Base-by-base conservation (phyloP, 2,329 filamentous ascomycete species). In the Pestalotiopsis sp. region DNA sequence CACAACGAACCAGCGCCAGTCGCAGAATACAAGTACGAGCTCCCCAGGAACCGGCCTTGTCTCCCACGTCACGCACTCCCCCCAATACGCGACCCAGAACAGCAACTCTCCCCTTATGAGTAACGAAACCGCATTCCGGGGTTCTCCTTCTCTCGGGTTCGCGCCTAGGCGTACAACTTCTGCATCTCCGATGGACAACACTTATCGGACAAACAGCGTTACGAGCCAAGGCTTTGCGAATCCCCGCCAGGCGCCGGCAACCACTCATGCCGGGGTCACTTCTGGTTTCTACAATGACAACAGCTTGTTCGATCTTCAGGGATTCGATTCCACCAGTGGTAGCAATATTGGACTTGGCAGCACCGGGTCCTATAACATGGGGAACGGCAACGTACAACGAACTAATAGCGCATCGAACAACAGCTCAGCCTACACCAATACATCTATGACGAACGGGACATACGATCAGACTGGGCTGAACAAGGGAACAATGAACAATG, bases 51-150 rank as follows among this genome's bases (percentile, higher is more conserved):
- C 75, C 4, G 72, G 71, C 6, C 76, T 78, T 49, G 76, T 77
- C 64, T 75, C 76, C 59, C 77, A 78, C 58, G 74, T 77, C 59
- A 75, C 76, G 41, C 78, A 78, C 69, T 78, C 77, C 60, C 77
- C 77, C 20, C 77, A 78, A 60, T 78, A 78, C 57, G 73, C 73
- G 27, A 71, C 75, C 3, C 77, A 79, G 65, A 77, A 74, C 45
- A 69, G 56, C 20, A 78, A 78, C 69, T 78, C 77, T 3, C 77
- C 77, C 39, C 71, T 79, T 11, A 73, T 78, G 72, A 76, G 77
- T 64, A 70, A 75, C 5, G 77, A 79, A 41, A 75, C 69, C 68
- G 75, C 73, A 52, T 79, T 78, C 62, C 75, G 76, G 60, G 74
- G 72, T 58, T 79, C 77, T 6, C 77, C 77, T 13, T 78, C 76